Conservation (phyloP, 306 rosid species). For the Mucuna pruriens region DNA sequence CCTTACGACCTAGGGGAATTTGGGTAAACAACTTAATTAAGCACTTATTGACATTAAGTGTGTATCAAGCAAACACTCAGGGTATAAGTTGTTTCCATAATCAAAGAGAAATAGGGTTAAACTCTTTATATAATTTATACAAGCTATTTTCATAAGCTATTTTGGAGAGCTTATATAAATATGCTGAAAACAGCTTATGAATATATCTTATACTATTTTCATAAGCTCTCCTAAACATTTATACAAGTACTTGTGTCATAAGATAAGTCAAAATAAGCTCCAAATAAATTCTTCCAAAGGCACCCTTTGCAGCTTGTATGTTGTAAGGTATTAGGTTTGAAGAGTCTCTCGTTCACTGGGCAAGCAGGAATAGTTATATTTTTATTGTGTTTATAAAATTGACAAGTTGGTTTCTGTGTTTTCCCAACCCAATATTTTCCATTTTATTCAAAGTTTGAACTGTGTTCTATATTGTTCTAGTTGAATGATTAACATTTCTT, state of each 20-base stretch:
- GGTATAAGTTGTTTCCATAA: neutral
- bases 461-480: neutral
- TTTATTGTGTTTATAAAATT: neutral
- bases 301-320: neutral
- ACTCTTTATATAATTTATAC: neutral
- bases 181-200: neutral
- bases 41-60: neutral
- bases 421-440: neutral
- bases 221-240: neutral
- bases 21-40: neutral
- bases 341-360: neutral
- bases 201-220: neutral
- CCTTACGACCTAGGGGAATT: neutral
- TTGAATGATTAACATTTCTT: conserved; percentile 20
- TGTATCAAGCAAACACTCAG: neutral
- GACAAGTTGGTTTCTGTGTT: conserved; percentile 5
- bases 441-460: conserved; percentile 5
- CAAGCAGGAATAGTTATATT: neutral
- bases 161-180: neutral
- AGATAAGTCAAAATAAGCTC: neutral
- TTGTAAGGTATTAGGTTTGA: neutral
- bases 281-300: neutral
- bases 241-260: neutral
- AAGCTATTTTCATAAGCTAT: neutral
- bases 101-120: neutral